These are phyloP conservation scores for Penicillium sp. DNA, from an alignment of 2,329 filamentous ascomycete genomes.

Conservation along the genomic window DNA sequence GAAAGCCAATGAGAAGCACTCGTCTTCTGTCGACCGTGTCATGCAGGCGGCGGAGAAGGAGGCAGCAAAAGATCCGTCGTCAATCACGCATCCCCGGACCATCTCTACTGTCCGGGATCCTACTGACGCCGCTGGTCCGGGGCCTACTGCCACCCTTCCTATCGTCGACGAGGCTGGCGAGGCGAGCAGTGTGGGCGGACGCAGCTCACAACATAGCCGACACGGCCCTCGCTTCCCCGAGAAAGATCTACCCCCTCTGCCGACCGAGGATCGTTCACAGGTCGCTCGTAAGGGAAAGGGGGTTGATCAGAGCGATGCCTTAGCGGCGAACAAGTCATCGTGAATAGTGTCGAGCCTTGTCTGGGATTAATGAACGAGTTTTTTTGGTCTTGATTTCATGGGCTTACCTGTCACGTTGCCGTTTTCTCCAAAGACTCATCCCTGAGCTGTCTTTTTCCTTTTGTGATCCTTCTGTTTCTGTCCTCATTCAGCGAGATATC, in stretches of 20 bases:
- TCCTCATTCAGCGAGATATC: slow-evolving; percentile 19
- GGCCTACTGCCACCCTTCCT: slow-evolving; percentile 57
- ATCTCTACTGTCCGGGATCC: slow-evolving; percentile 54
- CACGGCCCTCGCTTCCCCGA: slow-evolving; percentile 22
- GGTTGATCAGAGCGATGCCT: slow-evolving; percentile 10
- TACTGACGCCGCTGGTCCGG: slow-evolving; percentile 50
- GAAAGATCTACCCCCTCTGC: slow-evolving; percentile 28
- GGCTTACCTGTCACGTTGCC: too few relatives aligned
- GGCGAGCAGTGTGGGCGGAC: slow-evolving; percentile 58
- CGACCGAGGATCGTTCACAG: slow-evolving; percentile 12
- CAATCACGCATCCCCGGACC: slow-evolving; percentile 57
- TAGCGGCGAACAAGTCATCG: background rate
- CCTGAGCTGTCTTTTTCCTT: background rate
- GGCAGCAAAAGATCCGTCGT: slow-evolving; percentile 52
- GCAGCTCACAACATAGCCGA: slow-evolving; percentile 47
- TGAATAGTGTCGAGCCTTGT: too few relatives aligned
- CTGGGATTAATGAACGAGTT: too few relatives aligned
- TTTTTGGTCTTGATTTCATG: background rate
- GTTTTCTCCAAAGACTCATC: background rate
- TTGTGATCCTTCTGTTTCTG: background rate
- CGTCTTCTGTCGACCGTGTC: slow-evolving; percentile 47
- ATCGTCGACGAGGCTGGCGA: slow-evolving; percentile 90
- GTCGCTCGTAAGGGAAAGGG: slow-evolving; percentile 23
- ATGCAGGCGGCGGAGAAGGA: slow-evolving; percentile 57
- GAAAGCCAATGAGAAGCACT: slow-evolving; percentile 26